phyloP scores from a whole-genome alignment of 2,329 filamentous ascomycete genomes.

The Trichoderma gracile region DNA sequence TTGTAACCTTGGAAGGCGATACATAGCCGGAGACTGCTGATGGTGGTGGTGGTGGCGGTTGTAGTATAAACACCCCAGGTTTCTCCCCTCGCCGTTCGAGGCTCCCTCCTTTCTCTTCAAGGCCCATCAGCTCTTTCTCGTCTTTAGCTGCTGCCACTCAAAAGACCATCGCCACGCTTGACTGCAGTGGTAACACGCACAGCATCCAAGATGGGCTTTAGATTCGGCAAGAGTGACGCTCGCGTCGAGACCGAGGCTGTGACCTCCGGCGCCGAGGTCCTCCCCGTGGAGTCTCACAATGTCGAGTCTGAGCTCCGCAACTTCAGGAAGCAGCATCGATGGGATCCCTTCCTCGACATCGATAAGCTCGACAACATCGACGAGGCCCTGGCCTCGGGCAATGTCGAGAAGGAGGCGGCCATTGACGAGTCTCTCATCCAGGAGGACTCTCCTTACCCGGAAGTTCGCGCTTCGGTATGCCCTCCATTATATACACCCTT shows the following conservation, averaged over 20 bases:
- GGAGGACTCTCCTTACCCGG: constrained; percentile 50
- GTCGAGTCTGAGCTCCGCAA: constrained; percentile 39
- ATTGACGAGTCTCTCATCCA: constrained; percentile 51
- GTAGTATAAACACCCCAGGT: constrained; percentile 8
- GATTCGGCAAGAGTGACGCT: constrained; percentile 27
- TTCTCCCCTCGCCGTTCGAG: neutral
- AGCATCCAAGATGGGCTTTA: constrained; percentile 30
- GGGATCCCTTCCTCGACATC: constrained; percentile 58
- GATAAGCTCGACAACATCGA: constrained; percentile 56
- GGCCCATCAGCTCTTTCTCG: constrained; percentile 18
- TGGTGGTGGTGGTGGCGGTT: neutral
- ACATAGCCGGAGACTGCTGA: neutral
- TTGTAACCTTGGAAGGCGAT: neutral
- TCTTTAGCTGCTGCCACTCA: neutral
- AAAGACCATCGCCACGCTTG: neutral
- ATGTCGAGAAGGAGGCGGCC: constrained; percentile 47
- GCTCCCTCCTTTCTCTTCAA: neutral
- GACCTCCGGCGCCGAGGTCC: constrained; percentile 29
- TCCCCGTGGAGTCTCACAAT: constrained; percentile 27
- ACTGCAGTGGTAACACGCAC: constrained; percentile 38
- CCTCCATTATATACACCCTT: neutral
- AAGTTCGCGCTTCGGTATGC: constrained; percentile 34
- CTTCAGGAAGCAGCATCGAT: constrained; percentile 54
- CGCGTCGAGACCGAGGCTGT: constrained; percentile 26
- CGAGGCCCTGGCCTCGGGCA: constrained; percentile 45